These are phyloP conservation scores for Leishmania guyanensis DNA, from an alignment of 208 protist species.

Conservation along the genomic window DNA sequence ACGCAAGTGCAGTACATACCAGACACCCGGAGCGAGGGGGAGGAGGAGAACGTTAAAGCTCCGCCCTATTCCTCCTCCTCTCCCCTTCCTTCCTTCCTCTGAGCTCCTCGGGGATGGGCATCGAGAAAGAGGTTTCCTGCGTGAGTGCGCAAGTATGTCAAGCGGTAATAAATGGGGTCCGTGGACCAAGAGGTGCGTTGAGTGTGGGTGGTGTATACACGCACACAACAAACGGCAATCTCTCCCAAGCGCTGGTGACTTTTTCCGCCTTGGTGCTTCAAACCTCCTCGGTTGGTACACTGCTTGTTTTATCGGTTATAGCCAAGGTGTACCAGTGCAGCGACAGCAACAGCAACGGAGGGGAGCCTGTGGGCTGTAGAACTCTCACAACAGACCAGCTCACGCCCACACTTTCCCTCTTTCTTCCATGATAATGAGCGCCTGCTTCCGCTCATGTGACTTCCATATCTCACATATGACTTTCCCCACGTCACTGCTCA, in stretches of 20 bases:
- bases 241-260: background rate
- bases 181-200: no score
- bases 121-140: background rate
- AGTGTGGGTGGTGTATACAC: background rate
- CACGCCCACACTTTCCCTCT: background rate
- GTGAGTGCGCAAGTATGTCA: background rate
- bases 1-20: no score
- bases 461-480: background rate
- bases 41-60: background rate
- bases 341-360: background rate
- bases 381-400: background rate
- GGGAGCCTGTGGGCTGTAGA: background rate
- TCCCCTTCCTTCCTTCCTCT: background rate
- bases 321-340: background rate
- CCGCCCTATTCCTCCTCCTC: background rate
- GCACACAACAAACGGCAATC: background rate
- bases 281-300: background rate
- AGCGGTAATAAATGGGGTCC: no score
- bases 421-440: background rate
- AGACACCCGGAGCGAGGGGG: no score
- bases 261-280: background rate
- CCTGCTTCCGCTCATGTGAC: background rate
- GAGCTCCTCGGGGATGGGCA: background rate
- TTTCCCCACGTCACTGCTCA: background rate
- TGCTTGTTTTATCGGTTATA: background rate